phyloP scores from a whole-genome alignment of 345 rosid genomes.

The Microcos paniculata region DNA sequence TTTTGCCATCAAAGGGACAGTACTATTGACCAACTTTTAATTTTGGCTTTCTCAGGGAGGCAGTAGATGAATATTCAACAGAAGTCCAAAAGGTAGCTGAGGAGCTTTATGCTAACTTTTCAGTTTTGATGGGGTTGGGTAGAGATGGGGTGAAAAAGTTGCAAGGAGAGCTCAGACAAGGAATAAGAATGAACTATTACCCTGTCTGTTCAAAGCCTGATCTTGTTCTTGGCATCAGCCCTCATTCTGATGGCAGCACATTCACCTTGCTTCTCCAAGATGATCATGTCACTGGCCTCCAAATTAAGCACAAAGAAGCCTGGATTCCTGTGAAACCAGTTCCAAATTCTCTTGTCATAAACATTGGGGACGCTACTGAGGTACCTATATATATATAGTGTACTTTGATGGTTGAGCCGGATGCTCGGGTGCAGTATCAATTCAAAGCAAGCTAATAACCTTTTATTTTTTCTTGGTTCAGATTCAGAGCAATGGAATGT shows the following conservation, averaged over 20 bases:
- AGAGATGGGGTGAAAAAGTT: background rate
- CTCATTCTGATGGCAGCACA: background rate
- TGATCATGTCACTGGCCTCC: background rate
- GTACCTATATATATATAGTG: background rate
- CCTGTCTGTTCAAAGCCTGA: background rate
- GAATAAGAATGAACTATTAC: background rate
- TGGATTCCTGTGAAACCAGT: constrained; percentile 2
- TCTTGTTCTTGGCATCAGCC: background rate
- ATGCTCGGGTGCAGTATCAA: background rate
- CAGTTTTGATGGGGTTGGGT: background rate
- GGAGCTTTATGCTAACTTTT: background rate
- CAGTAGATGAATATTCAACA: background rate
- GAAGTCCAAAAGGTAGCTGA: background rate
- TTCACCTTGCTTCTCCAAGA: background rate
- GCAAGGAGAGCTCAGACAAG: background rate
- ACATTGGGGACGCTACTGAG: background rate
- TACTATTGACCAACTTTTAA: background rate
- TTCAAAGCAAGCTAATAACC: background rate
- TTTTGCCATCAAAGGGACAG: too few relatives aligned
- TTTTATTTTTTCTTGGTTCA: background rate
- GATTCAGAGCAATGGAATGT: background rate
- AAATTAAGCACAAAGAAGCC: background rate
- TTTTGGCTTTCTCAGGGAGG: background rate
- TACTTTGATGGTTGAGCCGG: background rate
- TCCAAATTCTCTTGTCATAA: background rate